Conservation (phyloP, 164 flowering plant genomes). For the Vitis cinerea region DNA sequence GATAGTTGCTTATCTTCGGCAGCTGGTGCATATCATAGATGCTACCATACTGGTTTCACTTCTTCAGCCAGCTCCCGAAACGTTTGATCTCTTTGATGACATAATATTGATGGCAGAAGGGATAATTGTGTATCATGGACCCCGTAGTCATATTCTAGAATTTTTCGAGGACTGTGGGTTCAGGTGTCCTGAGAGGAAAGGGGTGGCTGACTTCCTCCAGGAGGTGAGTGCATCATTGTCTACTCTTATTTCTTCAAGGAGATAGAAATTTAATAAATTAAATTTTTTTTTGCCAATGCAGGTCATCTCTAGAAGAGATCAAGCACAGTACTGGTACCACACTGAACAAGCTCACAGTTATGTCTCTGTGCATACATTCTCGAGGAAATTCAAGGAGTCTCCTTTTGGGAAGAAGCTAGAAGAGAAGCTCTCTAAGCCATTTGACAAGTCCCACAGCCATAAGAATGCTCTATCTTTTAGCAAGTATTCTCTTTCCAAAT, state of each 20-base stretch:
- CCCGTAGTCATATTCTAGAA: constrained; percentile 23
- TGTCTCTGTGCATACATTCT: constrained; percentile 27
- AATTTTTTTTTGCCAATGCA: constrained; percentile 7
- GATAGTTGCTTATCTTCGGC: constrained; percentile 45
- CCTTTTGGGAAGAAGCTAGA: constrained; percentile 26
- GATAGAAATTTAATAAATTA: not conserved
- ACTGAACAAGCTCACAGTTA: constrained; percentile 21
- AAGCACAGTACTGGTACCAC: constrained; percentile 39
- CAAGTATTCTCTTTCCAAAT: constrained; percentile 27
- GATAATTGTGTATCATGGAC: constrained; percentile 46
- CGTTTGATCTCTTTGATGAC: constrained; percentile 52
- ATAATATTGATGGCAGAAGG: constrained; percentile 46
- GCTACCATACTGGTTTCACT: constrained; percentile 39
- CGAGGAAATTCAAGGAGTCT: constrained; percentile 24
- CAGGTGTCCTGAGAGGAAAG: constrained; percentile 50
- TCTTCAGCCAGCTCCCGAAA: constrained; percentile 56
- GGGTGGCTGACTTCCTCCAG: constrained; percentile 50
- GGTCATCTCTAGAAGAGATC: constrained; percentile 50
- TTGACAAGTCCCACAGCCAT: constrained; percentile 22
- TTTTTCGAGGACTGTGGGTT: constrained; percentile 50
- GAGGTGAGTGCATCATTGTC: constrained; percentile 31
- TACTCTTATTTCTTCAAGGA: not conserved
- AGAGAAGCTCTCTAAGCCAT: constrained; percentile 26
- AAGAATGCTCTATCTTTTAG: constrained; percentile 29
- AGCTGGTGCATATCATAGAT: constrained; percentile 40